These are phyloP conservation scores for Arthrocladium fulminans DNA, from an alignment of 2,329 filamentous ascomycete species.

Conservation along the genomic window DNA sequence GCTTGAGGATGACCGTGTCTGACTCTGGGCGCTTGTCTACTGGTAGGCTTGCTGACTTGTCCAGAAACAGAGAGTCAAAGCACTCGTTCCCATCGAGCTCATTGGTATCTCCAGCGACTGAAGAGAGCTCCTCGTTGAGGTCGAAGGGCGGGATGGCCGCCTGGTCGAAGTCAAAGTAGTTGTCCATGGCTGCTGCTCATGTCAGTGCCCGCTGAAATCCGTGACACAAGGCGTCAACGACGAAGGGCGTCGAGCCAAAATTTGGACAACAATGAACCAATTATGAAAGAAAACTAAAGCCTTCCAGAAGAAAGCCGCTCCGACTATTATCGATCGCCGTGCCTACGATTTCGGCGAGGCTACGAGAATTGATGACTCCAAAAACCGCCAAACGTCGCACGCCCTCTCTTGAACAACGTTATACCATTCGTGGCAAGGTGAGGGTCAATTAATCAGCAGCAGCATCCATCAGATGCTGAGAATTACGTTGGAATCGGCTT, in stretches of 20 bases:
- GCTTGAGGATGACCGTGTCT: slow-evolving; percentile 17
- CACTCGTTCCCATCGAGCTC: slow-evolving; percentile 31
- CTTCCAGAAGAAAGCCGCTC: background rate
- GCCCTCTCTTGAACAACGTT: slow-evolving; percentile 9
- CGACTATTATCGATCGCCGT: slow-evolving; percentile 4
- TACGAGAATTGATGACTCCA: slow-evolving; percentile 5
- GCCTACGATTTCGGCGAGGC: background rate
- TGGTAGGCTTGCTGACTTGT: slow-evolving; percentile 35
- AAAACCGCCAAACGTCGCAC: background rate
- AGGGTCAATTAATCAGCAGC: background rate
- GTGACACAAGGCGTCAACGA: slow-evolving; percentile 7
- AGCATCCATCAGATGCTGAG: background rate
- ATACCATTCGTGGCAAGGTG: background rate
- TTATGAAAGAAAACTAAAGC: slow-evolving; percentile 1
- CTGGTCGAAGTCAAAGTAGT: slow-evolving; percentile 41
- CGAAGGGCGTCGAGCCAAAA: slow-evolving; percentile 2
- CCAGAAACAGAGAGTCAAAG: slow-evolving; percentile 34
- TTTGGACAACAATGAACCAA: slow-evolving; percentile 1
- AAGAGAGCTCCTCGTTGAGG: slow-evolving; percentile 32
- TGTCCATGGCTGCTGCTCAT: slow-evolving; percentile 27
- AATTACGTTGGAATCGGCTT: background rate
- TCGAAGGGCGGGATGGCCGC: slow-evolving; percentile 31
- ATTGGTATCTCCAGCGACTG: slow-evolving; percentile 30
- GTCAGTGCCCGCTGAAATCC: background rate
- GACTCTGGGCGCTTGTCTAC: slow-evolving; percentile 23